Conservation (phyloP, 257 asterid species). For the Plantago major region DNA sequence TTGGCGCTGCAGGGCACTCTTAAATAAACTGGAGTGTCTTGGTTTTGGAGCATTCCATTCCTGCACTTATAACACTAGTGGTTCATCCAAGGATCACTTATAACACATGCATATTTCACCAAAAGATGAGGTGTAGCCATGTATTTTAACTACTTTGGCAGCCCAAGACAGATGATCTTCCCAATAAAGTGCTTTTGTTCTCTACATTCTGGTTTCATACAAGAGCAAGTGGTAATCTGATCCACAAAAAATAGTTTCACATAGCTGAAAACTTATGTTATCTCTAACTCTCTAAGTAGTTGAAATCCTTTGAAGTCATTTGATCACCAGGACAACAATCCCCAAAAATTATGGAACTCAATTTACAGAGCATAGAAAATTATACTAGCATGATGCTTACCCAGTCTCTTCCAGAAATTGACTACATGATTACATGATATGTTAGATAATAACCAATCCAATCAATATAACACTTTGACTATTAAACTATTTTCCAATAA, state of each 20-base stretch:
- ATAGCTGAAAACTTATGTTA: not conserved
- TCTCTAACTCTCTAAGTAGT: no score
- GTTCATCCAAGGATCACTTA: no score
- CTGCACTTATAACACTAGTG: constrained; percentile 35
- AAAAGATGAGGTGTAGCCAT: no score
- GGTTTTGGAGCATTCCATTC: constrained; percentile 88
- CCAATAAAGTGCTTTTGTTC: no score
- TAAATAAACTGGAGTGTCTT: constrained; percentile 76
- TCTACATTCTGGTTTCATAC: no score
- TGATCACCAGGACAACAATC: not conserved
- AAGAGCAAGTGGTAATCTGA: no score
- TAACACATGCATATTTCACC: no score
- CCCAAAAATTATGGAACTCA: constrained; percentile 3
- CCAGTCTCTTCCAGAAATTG: constrained; percentile 6
- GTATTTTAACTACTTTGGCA: no score
- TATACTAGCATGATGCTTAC: constrained; percentile 7
- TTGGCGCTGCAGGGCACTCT: constrained; percentile 68
- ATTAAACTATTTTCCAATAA: constrained; percentile 10
- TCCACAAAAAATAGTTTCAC: no score
- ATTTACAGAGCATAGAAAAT: not conserved
- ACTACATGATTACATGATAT: constrained; percentile 4
- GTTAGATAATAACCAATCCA: constrained; percentile 11
- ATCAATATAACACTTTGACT: constrained; percentile 6
- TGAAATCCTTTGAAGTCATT: no score
- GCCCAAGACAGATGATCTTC: no score